Base-by-base conservation (phyloP, 202 grass and related monocot species). In the Carex arenaria region DNA sequence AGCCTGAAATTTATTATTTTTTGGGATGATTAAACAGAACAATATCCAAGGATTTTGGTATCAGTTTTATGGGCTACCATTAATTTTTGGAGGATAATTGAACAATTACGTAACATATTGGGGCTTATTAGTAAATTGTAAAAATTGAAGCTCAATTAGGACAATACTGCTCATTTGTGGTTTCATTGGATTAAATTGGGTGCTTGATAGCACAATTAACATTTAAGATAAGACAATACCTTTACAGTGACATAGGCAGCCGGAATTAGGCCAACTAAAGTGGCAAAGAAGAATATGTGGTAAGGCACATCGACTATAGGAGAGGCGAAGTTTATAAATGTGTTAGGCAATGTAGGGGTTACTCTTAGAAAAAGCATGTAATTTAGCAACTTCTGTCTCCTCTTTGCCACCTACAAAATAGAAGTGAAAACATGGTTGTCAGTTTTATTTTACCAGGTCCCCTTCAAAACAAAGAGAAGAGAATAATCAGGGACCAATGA, bases 361-460 rank as follows among this genome's bases (percentile, higher is more conserved):
- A 98, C 96, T 89, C 96, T 90, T 49, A 98, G 87, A 74, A 98
- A 98, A 80, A 95, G 89, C 72, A 98, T 95, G 85, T 98, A 98
- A 88, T 99, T 99, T 69, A 99, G 85, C 84, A 99, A 85, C 73
- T 96, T 99, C 17, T 89, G 83, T 89, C 89, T 90, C 91, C 96
- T 95, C 86, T 93, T 95, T 11, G 93, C 57, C 45, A 99, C 91
- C 96, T 99, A 76, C 85, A 87, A 87, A 57, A 28, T 78, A 57
- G 42, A 77, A 34, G 13, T 51, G 0, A 72, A 60, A 72, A 88
- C 26, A 78, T 67, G 23, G 9, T 71, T 66, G n/a, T 84, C 65
- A 89, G 61, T 72, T 11, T 34, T 71, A 32, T 56, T 76, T 31
- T 31, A 77, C 28, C 7, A 64, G 19, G 5, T 51, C 42, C 22